phyloP scores from a whole-genome alignment of 2,329 filamentous ascomycete species.

The Diaporthe velutina region DNA sequence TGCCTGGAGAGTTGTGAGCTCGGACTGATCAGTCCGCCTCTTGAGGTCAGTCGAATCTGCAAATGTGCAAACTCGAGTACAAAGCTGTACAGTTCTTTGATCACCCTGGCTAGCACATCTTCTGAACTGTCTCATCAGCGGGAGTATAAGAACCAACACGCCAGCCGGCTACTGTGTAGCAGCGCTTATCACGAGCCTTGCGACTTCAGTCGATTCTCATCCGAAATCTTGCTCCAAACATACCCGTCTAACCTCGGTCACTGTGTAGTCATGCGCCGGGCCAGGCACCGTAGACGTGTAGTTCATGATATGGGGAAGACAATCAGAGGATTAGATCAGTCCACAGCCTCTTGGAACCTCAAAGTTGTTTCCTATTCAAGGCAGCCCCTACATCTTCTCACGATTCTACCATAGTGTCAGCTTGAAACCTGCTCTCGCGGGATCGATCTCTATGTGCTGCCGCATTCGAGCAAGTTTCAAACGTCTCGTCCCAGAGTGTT shows the following conservation, averaged over 20 bases:
- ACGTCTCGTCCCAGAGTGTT: not conserved
- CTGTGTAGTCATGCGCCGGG: not conserved
- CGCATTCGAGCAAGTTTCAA: conserved; percentile 19
- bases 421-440: conserved; percentile 8
- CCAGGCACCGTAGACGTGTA: not conserved
- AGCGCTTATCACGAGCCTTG: not conserved
- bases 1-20: not conserved
- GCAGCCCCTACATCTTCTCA: not conserved
- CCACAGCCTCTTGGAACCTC: not conserved
- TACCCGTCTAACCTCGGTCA: not conserved
- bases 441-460: not conserved
- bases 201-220: not conserved
- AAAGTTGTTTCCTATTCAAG: not conserved
- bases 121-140: not conserved
- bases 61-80: not conserved
- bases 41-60: not conserved
- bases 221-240: not conserved
- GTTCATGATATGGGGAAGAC: not conserved
- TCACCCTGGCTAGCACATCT: no score
- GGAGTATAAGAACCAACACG: not conserved
- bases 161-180: not conserved
- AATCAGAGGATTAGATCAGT: not conserved
- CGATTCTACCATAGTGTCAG: not conserved
- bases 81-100: not conserved
- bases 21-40: no score